Evolutionary conservation across 2,329 filamentous ascomycete genomes (phyloP).

Genomic region (Exophiala mesophila): DNA sequence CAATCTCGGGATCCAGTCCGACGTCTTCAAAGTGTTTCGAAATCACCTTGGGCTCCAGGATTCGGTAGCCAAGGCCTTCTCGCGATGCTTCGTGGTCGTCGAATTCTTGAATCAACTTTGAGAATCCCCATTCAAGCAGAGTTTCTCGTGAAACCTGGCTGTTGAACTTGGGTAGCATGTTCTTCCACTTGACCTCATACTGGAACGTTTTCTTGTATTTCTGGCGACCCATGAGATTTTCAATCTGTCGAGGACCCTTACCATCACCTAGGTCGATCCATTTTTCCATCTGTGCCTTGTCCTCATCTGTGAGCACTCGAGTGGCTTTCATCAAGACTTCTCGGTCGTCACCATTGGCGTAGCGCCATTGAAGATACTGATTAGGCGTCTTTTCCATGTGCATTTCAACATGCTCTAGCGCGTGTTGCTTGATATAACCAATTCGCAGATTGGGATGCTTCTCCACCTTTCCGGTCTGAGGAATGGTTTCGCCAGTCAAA

Average conservation of each 20-base stretch:
- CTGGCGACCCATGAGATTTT: slow-evolving; percentile 88
- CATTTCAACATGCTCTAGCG: slow-evolving; percentile 98
- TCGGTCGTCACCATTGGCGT: slow-evolving; percentile 92
- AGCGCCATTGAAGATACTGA: slow-evolving; percentile 98
- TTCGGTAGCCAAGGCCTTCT: slow-evolving; percentile 93
- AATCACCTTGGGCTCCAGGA: slow-evolving; percentile 88
- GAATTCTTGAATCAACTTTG: slow-evolving; percentile 94
- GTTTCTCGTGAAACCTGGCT: slow-evolving; percentile 90
- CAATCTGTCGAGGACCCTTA: slow-evolving; percentile 69
- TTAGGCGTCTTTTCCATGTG: slow-evolving; percentile 98
- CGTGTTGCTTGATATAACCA: slow-evolving; percentile 99
- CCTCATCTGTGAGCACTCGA: slow-evolving; percentile 76
- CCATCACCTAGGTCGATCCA: slow-evolving; percentile 80
- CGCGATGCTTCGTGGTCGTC: slow-evolving; percentile 98
- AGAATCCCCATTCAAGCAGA: slow-evolving; percentile 75
- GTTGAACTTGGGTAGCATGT: slow-evolving; percentile 88
- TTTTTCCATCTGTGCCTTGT: slow-evolving; percentile 88
- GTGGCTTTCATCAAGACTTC: slow-evolving; percentile 98
- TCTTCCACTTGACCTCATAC: slow-evolving; percentile 66
- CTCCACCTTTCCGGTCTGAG: slow-evolving; percentile 79
- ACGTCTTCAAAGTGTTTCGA: slow-evolving; percentile 98
- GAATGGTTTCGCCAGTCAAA: slow-evolving; percentile 85
- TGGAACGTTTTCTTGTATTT: slow-evolving; percentile 87
- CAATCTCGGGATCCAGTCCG: slow-evolving; percentile 93
- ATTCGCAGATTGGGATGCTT: slow-evolving; percentile 99